Evolutionary conservation across 345 rosid species (phyloP).

Genomic region (Aquilaria malaccensis): DNA sequence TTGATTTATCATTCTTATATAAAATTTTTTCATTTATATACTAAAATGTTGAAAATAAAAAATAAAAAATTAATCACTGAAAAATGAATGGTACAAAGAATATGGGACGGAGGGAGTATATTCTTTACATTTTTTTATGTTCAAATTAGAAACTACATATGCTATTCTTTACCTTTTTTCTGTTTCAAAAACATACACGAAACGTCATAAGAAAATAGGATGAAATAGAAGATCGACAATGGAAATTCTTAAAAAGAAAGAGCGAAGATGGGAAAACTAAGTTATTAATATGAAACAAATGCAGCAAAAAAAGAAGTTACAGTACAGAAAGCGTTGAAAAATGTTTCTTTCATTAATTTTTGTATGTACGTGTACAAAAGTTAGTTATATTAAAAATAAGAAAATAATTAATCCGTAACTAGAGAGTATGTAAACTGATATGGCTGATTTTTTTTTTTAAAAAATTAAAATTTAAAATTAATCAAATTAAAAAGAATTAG

Average conservation of each 20-base stretch:
- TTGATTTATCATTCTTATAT: too few species aligned
- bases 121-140: too few species aligned
- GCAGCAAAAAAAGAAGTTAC: not conserved
- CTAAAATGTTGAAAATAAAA: too few species aligned
- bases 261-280: not conserved
- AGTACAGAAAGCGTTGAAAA: too few species aligned
- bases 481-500: too few species aligned
- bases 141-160: not conserved
- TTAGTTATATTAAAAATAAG: not conserved
- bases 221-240: too few species aligned
- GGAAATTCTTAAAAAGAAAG: not conserved
- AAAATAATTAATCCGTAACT: not conserved
- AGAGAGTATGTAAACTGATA: slow-evolving; percentile 2
- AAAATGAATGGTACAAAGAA: too few species aligned
- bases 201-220: too few species aligned
- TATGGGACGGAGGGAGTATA: too few species aligned
- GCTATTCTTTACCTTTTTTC: not conserved
- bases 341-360: not conserved
- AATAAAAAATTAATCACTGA: too few species aligned
- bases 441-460: not conserved
- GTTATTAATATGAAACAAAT: slow-evolving; percentile 1
- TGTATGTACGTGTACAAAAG: slow-evolving; percentile 5
- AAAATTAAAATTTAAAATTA: too few species aligned
- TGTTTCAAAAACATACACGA: not conserved
- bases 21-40: too few species aligned